Evolutionary conservation across 768 basidiomycete genomes (phyloP), one percentile per base, ranked within the genome.

Genomic region (Phylloporus sp.): DNA sequence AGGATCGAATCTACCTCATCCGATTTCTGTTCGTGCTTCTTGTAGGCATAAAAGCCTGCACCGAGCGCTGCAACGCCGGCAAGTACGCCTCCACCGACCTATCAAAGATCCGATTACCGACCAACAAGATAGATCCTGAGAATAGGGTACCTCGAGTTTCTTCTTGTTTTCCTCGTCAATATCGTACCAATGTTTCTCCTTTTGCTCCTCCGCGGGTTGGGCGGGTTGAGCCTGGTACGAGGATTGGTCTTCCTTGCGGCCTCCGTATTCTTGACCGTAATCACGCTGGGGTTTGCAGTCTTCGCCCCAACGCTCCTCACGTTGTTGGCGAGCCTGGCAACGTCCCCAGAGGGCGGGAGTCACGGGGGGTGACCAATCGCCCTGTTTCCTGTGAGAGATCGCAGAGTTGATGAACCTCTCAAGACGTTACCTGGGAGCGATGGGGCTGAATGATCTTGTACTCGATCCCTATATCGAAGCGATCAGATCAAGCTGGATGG

Each of bases 401-500:
- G 35, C 6, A 26, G 39, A 21, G 28, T 15, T 9, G 17, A 4
- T 10, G 27, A 20, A n/a, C 21, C 8, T 33, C n/a, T 17, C 22
- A 39, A 8, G 22, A 50, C 60, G n/a, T 45, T 52, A 79, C 84
- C 74, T 86, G 82, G 24, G 86, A 85, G 43, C 59, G 66, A 67
- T 89, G 86, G 9, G 82, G 69, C 58, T 86, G 84, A 53, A 87
- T 78, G 65, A 82, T 82, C 65, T 79, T 81, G 71, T 86, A 89
- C 33, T 63, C 66, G 52, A 65, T 60, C 32, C 78, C 84, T 51
- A 41, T 44, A 56, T 43, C 42, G 9, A 11, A 31, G 18, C 10
- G 37, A 53, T 60, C 44, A 55, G 55, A 45, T 24, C 39, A 26
- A 18, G 44, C 3, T 3, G 6, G 32, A 32, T 17, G 22, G 26